Evolutionary conservation across 2,329 filamentous ascomycete species (phyloP), one percentile per base, ranked within the genome.

Genomic region (Fusarium sp.): DNA sequence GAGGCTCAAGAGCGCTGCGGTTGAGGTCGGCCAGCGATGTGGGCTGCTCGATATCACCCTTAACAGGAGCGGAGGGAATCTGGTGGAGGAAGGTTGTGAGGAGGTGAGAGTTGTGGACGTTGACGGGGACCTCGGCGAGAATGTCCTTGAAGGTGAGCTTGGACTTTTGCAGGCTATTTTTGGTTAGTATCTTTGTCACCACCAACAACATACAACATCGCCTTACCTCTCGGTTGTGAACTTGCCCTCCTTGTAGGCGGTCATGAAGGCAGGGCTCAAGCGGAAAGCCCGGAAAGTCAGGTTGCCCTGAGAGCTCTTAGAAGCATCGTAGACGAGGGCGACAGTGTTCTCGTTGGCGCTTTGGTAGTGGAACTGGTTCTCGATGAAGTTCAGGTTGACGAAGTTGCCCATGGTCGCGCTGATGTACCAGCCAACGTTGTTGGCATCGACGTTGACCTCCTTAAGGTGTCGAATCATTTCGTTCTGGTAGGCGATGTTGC

Each of bases 381-480:
- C 96, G 81, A 99, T 93, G 79, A 97, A 95, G 85, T 92, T 93
- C 78, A 92, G 82, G 86, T 95, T 98, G 86, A 98, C 88, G 76
- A 98, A 98, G 87, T 97, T 98, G 81, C 96, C 96, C 93, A 99
- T 97, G 81, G 94, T 97, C 69, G 95, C 94, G 84, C 94, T 98
- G 63, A 94, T 98, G 85, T 99, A 99, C 95, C 95, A 99, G 76
- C 96, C 96, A 64, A 97, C 94, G 77, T 94, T 97, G 86, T 98
- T 97, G 72, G 96, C 96, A 81, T 99, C 96, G 63, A 98, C 93
- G 81, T 98, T 99, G 77, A 99, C 96, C 83, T 98, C 96, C 80
- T 95, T 92, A 69, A 98, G 85, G 81, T 96, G 94, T 78, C 94
- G 92, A 82, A 99, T 95, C 95, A 98, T 98, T 82, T 99, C 96